Evolutionary conservation across 306 rosid species (phyloP).

Genomic region (Fragaria nilgerrensis): DNA sequence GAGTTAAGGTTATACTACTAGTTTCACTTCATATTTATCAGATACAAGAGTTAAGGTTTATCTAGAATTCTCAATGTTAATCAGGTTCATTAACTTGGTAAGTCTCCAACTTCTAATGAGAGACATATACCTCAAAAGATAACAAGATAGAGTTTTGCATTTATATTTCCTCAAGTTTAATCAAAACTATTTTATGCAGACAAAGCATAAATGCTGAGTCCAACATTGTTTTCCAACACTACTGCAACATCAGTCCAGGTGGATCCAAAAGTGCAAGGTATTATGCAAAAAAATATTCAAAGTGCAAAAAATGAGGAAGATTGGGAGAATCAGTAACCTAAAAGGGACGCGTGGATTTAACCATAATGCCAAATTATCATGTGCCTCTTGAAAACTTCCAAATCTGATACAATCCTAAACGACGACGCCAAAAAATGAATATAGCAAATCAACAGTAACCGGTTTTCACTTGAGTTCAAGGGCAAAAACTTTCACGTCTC

Average conservation of each 20-base stretch:
- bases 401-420: neutral
- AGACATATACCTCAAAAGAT: no score
- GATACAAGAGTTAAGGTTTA: no score
- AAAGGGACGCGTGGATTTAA: neutral
- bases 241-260: neutral
- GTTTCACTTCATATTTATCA: no score
- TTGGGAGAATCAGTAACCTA: neutral
- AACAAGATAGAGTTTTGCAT: no score
- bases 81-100: no score
- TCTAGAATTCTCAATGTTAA: no score
- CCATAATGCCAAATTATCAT: neutral
- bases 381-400: conserved; percentile 11
- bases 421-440: neutral
- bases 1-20: no score
- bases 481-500: neutral
- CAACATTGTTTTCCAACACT: no score
- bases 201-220: no score
- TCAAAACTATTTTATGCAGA: no score
- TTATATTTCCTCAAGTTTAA: neutral
- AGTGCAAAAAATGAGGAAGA: neutral
- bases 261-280: no score
- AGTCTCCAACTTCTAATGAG: no score
- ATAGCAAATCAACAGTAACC: neutral
- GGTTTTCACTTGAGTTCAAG: neutral
- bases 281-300: neutral